Conservation (phyloP, 2,329 filamentous ascomycete species). For the Ophiostoma ulmi region DNA sequence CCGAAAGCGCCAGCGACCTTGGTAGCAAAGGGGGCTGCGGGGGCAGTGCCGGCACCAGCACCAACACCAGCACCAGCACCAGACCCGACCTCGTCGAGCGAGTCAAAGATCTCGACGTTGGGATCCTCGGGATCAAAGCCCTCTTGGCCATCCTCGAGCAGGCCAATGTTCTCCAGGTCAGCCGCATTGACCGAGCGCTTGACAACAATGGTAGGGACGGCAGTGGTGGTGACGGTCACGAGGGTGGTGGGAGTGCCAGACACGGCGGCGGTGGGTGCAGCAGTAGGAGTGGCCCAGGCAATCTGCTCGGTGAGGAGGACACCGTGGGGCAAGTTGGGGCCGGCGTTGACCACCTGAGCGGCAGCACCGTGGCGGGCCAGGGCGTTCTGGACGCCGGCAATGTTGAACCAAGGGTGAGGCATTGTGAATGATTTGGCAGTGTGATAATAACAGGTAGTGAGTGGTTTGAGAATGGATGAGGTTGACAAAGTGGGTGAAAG, state of each 20-base stretch:
- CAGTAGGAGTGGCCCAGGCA: not conserved
- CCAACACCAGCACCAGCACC: too few relatives aligned
- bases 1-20: not conserved
- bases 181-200: not conserved
- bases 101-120: not conserved
- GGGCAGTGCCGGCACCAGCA: too few relatives aligned
- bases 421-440: not conserved
- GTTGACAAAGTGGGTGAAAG: too few relatives aligned
- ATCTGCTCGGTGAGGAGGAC: not conserved
- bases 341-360: not conserved
- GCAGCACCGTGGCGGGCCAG: not conserved
- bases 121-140: not conserved
- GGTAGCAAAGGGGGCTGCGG: not conserved
- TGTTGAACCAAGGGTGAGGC: not conserved
- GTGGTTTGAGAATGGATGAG: too few relatives aligned
- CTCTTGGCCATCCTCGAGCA: not conserved
- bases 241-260: not conserved
- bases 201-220: not conserved
- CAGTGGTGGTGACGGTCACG: not conserved
- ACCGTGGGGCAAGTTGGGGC: not conserved
- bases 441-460: too few relatives aligned
- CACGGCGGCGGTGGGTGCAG: not conserved
- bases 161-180: not conserved
- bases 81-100: not conserved
- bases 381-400: not conserved